These are phyloP conservation scores for Lipomyces lipofer DNA, from an alignment of 805 yeast genomes.

Conservation along the genomic window DNA sequence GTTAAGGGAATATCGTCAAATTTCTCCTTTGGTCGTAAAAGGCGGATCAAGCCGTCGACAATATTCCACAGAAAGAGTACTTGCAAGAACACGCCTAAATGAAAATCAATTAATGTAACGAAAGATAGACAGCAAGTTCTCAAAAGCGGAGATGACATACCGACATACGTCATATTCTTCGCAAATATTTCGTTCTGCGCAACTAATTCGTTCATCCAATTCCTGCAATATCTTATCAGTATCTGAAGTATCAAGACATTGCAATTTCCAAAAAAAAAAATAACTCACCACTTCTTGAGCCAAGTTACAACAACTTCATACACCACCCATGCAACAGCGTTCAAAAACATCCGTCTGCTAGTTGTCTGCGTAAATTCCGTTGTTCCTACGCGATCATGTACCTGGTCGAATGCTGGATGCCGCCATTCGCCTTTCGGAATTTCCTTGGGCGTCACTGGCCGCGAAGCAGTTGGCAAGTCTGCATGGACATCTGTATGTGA, in stretches of 20 bases:
- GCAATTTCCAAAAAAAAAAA: background rate
- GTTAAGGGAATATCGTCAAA: conserved; percentile 32
- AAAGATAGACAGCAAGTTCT: too few relatives aligned
- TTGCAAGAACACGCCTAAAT: conserved; percentile 22
- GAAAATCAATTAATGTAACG: too few relatives aligned
- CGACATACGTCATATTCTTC: conserved; percentile 11
- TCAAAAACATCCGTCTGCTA: conserved; percentile 27
- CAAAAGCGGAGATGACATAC: conserved; percentile 11
- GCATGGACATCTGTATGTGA: background rate
- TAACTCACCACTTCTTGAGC: conserved; percentile 16
- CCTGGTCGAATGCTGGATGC: conserved; percentile 32
- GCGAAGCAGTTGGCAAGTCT: conserved; percentile 14
- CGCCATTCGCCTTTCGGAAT: conserved; percentile 34
- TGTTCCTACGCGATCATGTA: conserved; percentile 23
- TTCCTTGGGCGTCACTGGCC: conserved; percentile 18
- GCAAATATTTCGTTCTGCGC: conserved; percentile 8
- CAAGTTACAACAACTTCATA: conserved; percentile 12
- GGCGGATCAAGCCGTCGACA: conserved; percentile 25
- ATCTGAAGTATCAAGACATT: background rate
- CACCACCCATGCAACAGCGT: conserved; percentile 27
- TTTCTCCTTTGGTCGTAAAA: conserved; percentile 22
- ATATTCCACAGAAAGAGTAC: conserved; percentile 33
- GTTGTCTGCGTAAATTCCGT: conserved; percentile 32
- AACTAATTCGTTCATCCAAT: conserved; percentile 15
- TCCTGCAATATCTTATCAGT: conserved; percentile 7